phyloP scores from a whole-genome alignment of 2,329 filamentous ascomycete genomes.

The Aspergillus awamori region DNA sequence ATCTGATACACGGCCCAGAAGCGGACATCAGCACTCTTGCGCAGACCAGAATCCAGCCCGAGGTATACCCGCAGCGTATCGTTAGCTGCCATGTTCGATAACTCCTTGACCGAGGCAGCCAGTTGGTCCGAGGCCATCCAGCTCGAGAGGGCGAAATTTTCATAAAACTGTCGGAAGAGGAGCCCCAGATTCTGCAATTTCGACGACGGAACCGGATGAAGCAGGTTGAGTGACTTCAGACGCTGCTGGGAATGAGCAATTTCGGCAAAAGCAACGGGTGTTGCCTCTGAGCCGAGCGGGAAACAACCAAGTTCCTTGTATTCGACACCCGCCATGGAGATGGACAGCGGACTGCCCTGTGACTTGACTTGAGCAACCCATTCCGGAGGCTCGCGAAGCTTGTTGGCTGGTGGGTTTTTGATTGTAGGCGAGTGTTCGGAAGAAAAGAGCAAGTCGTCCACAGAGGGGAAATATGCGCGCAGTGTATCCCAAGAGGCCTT shows the following conservation, averaged over 20 bases:
- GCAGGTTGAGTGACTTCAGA: slow-evolving; percentile 45
- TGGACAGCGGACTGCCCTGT: slow-evolving; percentile 41
- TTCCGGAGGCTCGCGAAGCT: slow-evolving; percentile 34
- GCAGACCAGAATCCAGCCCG: slow-evolving; percentile 47
- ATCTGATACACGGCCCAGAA: slow-evolving; percentile 48
- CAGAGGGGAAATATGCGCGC: slow-evolving; percentile 28
- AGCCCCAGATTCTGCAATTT: slow-evolving; percentile 41
- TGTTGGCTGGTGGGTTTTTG: slow-evolving; percentile 11
- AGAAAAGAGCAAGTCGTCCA: slow-evolving; percentile 32
- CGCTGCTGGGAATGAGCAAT: slow-evolving; percentile 50
- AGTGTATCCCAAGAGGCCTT: slow-evolving; percentile 32
- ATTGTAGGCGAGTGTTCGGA: slow-evolving; percentile 20
- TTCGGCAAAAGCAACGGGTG: slow-evolving; percentile 47
- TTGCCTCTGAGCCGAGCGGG: slow-evolving; percentile 49
- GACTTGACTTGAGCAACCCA: slow-evolving; percentile 38
- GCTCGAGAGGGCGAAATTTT: slow-evolving; percentile 26
- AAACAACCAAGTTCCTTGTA: slow-evolving; percentile 51
- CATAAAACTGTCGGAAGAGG: slow-evolving; percentile 36
- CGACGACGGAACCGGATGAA: slow-evolving; percentile 41
- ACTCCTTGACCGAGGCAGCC: slow-evolving; percentile 33
- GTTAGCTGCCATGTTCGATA: slow-evolving; percentile 32
- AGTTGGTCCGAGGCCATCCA: slow-evolving; percentile 26
- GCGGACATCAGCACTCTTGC: slow-evolving; percentile 38
- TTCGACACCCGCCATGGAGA: slow-evolving; percentile 40
- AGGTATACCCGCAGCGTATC: slow-evolving; percentile 37